A percentile compares a stretch with the other conserved stretches of the same genome.
Conservation (phyloP, 768 basidiomycete genomes). For the Royoungia palumana region DNA sequence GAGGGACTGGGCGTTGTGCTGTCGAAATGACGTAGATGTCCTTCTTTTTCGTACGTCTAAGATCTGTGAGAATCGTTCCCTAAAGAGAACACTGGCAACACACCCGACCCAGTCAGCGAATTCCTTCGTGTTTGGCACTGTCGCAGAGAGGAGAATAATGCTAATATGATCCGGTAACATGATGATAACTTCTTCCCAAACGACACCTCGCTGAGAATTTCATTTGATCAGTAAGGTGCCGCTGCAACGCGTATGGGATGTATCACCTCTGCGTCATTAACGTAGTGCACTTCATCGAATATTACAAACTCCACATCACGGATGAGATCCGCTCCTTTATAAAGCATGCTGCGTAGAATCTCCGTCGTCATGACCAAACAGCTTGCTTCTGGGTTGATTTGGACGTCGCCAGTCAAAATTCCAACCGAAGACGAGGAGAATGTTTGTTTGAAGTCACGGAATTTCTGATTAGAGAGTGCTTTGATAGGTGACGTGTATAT, state of each 20-base stretch:
- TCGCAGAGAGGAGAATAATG: constrained; percentile 95
- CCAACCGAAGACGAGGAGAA: constrained; percentile 91
- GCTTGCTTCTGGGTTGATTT: constrained; percentile 96
- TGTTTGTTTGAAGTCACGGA: constrained; percentile 96
- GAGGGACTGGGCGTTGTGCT: constrained; percentile 89
- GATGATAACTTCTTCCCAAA: constrained; percentile 99
- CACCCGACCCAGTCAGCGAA: constrained; percentile 99
- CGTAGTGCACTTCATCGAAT: constrained; percentile 99
- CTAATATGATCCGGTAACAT: constrained; percentile 99
- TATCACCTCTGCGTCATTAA: constrained; percentile 94
- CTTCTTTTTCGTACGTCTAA: constrained; percentile 96
- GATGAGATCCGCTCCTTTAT: constrained; percentile 97
- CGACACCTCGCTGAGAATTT: constrained; percentile 79
- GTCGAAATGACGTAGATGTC: constrained; percentile 99
- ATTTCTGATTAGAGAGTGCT: constrained; percentile 97
- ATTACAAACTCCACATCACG: constrained; percentile 99
- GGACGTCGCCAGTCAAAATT: constrained; percentile 97
- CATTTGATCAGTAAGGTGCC: constrained; percentile 12
- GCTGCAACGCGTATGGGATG: constrained; percentile 6
- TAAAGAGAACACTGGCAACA: constrained; percentile 27
- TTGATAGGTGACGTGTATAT: constrained; percentile 99
- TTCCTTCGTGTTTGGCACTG: constrained; percentile 96
- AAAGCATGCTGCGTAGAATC: constrained; percentile 96
- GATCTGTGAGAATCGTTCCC: constrained; percentile 5
- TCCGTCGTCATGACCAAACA: constrained; percentile 99